Percentiles rank a stretch among this genome's conserved stretches.
Conservation (phyloP, 1,284 basidiomycete genomes). For the Malassezia caprae region DNA sequence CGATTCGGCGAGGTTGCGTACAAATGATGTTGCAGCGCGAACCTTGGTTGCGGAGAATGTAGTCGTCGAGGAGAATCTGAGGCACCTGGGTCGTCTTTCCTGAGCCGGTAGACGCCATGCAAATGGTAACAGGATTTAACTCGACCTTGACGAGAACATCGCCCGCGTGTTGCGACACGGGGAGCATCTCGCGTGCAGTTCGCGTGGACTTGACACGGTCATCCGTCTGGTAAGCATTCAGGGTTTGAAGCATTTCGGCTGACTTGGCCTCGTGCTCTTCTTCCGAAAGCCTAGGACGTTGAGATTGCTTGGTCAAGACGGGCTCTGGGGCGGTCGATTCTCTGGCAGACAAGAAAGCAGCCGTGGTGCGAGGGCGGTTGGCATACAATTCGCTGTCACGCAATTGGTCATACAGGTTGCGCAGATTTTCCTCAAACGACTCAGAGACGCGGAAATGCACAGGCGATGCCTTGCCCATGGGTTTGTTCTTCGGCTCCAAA, state of each 20-base stretch:
- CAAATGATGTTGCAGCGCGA: conserved; percentile 82
- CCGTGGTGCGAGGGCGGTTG: conserved; percentile 36
- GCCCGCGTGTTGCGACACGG: conserved; percentile 53
- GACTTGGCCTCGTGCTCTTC: conserved; percentile 55
- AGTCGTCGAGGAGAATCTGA: conserved; percentile 79
- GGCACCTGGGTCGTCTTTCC: conserved; percentile 95
- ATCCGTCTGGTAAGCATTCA: conserved; percentile 60
- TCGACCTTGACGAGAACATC: conserved; percentile 56
- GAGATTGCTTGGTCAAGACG: neutral
- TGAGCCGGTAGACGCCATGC: conserved; percentile 88
- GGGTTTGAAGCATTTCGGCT: conserved; percentile 54
- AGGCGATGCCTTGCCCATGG: conserved; percentile 59
- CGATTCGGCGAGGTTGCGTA: conserved; percentile 83
- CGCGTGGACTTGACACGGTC: conserved; percentile 62
- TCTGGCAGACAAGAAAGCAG: conserved; percentile 18
- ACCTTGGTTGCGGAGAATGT: conserved; percentile 67
- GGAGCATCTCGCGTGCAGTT: conserved; percentile 59
- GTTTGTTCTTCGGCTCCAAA: conserved; percentile 37
- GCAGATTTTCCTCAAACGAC: conserved; percentile 63
- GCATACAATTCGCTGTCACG: conserved; percentile 49
- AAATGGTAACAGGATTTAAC: conserved; percentile 75
- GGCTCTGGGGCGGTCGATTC: conserved; percentile 21
- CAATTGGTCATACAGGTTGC: conserved; percentile 60
- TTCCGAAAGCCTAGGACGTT: conserved; percentile 26
- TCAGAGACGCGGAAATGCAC: conserved; percentile 64